phyloP scores from a whole-genome alignment of 1,139 yeast genomes.

The Magnusiomyces ingens region DNA sequence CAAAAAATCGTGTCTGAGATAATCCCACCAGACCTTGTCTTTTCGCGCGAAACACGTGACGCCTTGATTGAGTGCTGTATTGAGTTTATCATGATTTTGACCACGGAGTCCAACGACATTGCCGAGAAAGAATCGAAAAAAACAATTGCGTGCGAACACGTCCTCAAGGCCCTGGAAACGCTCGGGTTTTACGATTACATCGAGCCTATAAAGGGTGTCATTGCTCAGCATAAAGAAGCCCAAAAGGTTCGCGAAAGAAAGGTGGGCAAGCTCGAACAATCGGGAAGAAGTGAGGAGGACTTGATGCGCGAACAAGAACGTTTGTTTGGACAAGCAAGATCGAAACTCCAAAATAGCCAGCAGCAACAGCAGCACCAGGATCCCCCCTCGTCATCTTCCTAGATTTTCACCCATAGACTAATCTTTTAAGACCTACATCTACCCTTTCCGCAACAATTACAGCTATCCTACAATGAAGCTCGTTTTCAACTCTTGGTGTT shows the following conservation, averaged over 20 bases:
- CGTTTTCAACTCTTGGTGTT: too few relatives aligned
- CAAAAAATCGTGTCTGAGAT: constrained; percentile 91
- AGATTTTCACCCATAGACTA: too few relatives aligned
- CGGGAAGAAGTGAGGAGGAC: constrained; percentile 90
- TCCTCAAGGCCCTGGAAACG: constrained; percentile 80
- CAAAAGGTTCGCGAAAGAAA: constrained; percentile 77
- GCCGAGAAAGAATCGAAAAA: constrained; percentile 96
- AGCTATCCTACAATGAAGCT: too few relatives aligned
- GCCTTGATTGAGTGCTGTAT: constrained; percentile 94
- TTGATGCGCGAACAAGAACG: constrained; percentile 87
- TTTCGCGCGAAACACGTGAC: constrained; percentile 91
- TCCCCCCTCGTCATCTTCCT: too few relatives aligned
- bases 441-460: too few relatives aligned
- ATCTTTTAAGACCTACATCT: too few relatives aligned
- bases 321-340: constrained; percentile 81
- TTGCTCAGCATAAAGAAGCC: constrained; percentile 81
- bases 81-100: constrained; percentile 88
- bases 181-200: constrained; percentile 83
- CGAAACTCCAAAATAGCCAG: constrained; percentile 33
- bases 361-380: too few relatives aligned
- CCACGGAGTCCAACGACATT: constrained; percentile 90
- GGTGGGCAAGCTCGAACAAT: constrained; percentile 86
- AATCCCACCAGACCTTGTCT: constrained; percentile 75
- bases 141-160: constrained; percentile 96
- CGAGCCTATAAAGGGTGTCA: constrained; percentile 72